phyloP scores from a whole-genome alignment of 2,329 filamentous ascomycete species.

The Podosphaera aphanis region DNA sequence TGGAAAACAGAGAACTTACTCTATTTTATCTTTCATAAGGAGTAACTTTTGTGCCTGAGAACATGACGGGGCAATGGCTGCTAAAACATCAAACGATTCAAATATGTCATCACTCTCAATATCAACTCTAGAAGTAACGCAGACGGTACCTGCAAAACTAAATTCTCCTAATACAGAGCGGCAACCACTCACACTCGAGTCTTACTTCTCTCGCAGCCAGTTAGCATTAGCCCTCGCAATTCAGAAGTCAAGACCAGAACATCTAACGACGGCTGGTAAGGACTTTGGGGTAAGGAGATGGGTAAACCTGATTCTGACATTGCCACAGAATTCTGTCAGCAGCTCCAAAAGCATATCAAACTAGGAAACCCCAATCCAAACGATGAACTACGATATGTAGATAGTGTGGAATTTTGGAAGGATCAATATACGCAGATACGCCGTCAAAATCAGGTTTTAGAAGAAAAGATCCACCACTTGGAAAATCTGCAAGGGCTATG shows the following conservation, averaged over 20 bases:
- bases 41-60: neutral
- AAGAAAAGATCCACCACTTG: conserved; percentile 7
- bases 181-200: conserved; percentile 2
- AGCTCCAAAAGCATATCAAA: conserved; percentile 7
- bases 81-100: neutral
- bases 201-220: conserved; percentile 8
- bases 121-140: neutral
- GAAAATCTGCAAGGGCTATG: conserved; percentile 5
- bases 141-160: neutral
- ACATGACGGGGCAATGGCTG: neutral
- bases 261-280: conserved; percentile 7
- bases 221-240: conserved; percentile 10
- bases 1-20: too few species aligned
- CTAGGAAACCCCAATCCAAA: neutral
- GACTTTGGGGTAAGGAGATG: neutral
- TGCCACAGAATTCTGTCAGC: conserved; percentile 9
- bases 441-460: conserved; percentile 8
- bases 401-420: conserved; percentile 13
- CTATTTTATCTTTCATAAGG: too few species aligned
- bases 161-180: neutral
- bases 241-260: conserved; percentile 8
- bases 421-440: conserved; percentile 9
- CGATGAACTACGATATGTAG: conserved; percentile 9
- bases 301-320: conserved; percentile 1
- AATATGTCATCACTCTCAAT: neutral